Conservation (phyloP, 1,284 basidiomycete genomes). For the Serendipita sp. region DNA sequence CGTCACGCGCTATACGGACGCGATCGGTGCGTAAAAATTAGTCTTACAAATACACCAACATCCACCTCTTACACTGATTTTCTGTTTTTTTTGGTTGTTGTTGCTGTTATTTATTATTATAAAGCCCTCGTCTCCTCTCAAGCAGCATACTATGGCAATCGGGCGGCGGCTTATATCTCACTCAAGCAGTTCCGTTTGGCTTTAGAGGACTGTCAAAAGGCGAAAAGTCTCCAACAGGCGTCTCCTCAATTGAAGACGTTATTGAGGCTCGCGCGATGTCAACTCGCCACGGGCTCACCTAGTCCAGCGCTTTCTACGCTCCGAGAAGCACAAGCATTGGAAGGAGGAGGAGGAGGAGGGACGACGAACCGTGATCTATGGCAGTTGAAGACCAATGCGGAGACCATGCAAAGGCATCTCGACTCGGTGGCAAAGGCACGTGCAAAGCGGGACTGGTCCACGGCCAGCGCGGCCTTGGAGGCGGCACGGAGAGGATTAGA, state of each 20-base stretch:
- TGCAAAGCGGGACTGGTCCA: conserved; percentile 48
- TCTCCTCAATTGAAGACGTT: conserved; percentile 47
- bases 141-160: conserved; percentile 68
- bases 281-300: conserved; percentile 57
- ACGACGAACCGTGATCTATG: conserved; percentile 35
- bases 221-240: conserved; percentile 47
- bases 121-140: conserved; percentile 52
- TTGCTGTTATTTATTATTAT: conserved; percentile 8
- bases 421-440: conserved; percentile 46
- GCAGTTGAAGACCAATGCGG: conserved; percentile 45
- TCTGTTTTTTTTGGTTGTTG: conserved; percentile 3
- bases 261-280: conserved; percentile 64
- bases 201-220: conserved; percentile 64
- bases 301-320: conserved; percentile 50
- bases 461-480: conserved; percentile 56
- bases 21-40: conserved; percentile 38
- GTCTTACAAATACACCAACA: not conserved
- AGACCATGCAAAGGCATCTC: conserved; percentile 48
- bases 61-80: conserved; percentile 5
- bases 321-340: conserved; percentile 37
- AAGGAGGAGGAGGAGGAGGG: conserved; percentile 24
- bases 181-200: conserved; percentile 62
- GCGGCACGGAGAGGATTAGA: conserved; percentile 34
- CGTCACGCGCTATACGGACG: conserved; percentile 61
- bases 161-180: conserved; percentile 75